phyloP scores from a whole-genome alignment of 2,329 filamentous ascomycete species.

The Chrysoporthe puriensis region DNA sequence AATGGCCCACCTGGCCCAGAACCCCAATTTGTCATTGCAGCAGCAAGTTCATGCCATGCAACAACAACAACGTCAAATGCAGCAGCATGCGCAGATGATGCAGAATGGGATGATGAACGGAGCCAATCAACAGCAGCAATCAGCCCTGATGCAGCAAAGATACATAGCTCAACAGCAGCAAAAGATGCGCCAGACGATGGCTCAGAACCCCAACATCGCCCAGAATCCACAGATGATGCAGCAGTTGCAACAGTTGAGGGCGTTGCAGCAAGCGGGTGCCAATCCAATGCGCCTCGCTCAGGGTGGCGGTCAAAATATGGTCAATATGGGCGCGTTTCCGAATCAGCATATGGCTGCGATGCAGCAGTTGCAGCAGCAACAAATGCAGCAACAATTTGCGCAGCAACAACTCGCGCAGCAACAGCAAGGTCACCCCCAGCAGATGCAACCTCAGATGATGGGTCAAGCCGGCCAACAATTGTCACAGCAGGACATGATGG shows the following conservation, averaged over 20 bases:
- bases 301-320: conserved; percentile 34
- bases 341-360: conserved; percentile 36
- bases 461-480: conserved; percentile 23
- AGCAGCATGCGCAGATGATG: conserved; percentile 48
- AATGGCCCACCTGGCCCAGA: conserved; percentile 45
- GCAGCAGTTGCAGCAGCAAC: conserved; percentile 37
- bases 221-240: conserved; percentile 40
- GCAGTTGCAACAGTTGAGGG: conserved; percentile 30
- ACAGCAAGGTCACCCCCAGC: conserved; percentile 36
- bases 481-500: conserved; percentile 21
- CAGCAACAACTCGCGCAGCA: conserved; percentile 39
- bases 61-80: conserved; percentile 50
- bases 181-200: conserved; percentile 39
- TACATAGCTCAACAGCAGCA: conserved; percentile 43
- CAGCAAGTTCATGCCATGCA: conserved; percentile 33
- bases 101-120: conserved; percentile 47
- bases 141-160: conserved; percentile 37
- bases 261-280: conserved; percentile 31
- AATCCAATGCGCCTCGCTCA: conserved; percentile 34
- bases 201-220: conserved; percentile 34
- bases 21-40: conserved; percentile 40
- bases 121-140: conserved; percentile 41
- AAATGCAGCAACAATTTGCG: conserved; percentile 40
- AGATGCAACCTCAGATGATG: conserved; percentile 38
- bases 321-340: conserved; percentile 34